Evolutionary conservation across 345 rosid genomes (phyloP).

Genomic region (Linum lewisii): DNA sequence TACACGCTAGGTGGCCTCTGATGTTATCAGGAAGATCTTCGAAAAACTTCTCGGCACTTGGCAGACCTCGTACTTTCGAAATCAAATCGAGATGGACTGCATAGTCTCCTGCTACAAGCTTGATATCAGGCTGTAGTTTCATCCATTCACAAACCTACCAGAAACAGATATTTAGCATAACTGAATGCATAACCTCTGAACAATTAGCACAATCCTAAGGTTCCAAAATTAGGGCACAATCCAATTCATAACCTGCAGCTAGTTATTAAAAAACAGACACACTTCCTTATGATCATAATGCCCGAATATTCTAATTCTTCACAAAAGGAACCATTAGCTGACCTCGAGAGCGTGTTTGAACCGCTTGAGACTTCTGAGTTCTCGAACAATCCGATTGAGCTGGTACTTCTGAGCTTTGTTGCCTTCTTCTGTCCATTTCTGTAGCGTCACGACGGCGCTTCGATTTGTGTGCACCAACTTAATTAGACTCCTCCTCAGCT

Average conservation of each 20-base stretch:
- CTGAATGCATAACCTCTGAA: background rate
- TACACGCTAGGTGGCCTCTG: conserved; percentile 53
- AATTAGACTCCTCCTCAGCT: conserved; percentile 60
- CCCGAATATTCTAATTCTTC: background rate
- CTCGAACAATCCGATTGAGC: conserved; percentile 70
- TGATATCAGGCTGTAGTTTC: conserved; percentile 58
- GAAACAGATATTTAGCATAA: background rate
- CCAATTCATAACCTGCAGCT: background rate
- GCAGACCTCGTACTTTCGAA: conserved; percentile 65
- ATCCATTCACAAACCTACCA: conserved; percentile 90
- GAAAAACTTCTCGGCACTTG: conserved; percentile 81
- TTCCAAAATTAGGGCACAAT: background rate
- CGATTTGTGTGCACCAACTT: conserved; percentile 66
- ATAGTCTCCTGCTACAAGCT: conserved; percentile 73
- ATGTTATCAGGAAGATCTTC: conserved; percentile 70
- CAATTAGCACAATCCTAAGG: background rate
- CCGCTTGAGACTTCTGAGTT: conserved; percentile 82
- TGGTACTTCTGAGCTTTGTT: conserved; percentile 54
- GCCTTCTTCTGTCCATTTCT: conserved; percentile 77
- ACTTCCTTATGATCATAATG: background rate
- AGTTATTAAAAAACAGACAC: background rate
- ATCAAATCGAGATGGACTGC: conserved; percentile 87
- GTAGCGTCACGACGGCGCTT: conserved; percentile 60
- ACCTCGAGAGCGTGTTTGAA: conserved; percentile 92
- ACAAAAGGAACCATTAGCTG: background rate